Evolutionary conservation across 1,139 yeast species (phyloP).

Genomic region (Geotrichum australiense): DNA sequence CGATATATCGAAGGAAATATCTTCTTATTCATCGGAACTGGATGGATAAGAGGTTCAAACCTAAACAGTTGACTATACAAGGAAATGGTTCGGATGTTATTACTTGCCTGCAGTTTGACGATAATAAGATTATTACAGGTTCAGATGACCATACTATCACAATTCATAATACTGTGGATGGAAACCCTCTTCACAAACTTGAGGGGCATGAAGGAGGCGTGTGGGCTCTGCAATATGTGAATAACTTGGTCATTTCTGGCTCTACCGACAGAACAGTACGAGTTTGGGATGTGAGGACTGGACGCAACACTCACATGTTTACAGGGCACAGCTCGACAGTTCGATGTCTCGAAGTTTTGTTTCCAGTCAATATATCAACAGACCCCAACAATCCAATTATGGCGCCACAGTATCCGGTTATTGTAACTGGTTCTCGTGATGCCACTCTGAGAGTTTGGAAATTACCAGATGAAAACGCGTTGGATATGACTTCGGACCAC

Average conservation of each 20-base stretch:
- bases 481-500: slow-evolving; percentile 10
- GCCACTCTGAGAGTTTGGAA: slow-evolving; percentile 85
- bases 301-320: slow-evolving; percentile 76
- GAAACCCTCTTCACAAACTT: slow-evolving; percentile 45
- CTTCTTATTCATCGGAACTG: slow-evolving; percentile 61
- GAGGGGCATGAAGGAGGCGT: slow-evolving; percentile 96
- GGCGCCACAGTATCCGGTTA: slow-evolving; percentile 55
- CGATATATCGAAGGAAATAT: slow-evolving; percentile 59
- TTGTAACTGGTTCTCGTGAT: slow-evolving; percentile 87
- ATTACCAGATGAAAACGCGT: slow-evolving; percentile 43
- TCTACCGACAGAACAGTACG: slow-evolving; percentile 89
- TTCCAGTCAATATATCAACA: slow-evolving; percentile 41
- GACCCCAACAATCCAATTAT: slow-evolving; percentile 42
- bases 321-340: slow-evolving; percentile 91
- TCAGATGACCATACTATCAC: slow-evolving; percentile 82
- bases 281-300: slow-evolving; percentile 77
- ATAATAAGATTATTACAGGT: slow-evolving; percentile 84
- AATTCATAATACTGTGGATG: slow-evolving; percentile 72
- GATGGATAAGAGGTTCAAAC: slow-evolving; percentile 70
- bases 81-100: slow-evolving; percentile 81
- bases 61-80: slow-evolving; percentile 60
- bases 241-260: slow-evolving; percentile 75
- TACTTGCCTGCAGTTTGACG: slow-evolving; percentile 91
- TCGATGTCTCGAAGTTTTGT: slow-evolving; percentile 77
- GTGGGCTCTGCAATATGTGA: slow-evolving; percentile 90